Evolutionary conservation across 495 filamentous ascomycete species (phyloP).

Genomic region (Lineolata rhizophorae): DNA sequence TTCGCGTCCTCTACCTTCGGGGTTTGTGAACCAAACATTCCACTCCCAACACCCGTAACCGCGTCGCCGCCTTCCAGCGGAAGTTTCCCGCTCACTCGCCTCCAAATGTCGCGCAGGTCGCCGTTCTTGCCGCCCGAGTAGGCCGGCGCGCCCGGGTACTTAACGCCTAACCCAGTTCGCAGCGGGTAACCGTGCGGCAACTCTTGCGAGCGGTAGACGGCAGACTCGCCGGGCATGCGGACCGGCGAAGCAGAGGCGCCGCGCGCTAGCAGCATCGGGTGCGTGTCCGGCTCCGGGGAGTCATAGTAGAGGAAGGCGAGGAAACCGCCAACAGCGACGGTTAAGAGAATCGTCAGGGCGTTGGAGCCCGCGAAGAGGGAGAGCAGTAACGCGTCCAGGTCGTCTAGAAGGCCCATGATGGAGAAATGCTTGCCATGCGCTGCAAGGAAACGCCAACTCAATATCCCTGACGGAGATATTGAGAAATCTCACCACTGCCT

Average conservation of each 20-base stretch:
- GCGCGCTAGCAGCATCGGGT: slow-evolving; percentile 72
- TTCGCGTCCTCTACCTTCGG: too few relatives aligned
- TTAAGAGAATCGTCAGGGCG: slow-evolving; percentile 42
- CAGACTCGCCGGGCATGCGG: slow-evolving; percentile 62
- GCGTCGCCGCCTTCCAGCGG: slow-evolving; percentile 31
- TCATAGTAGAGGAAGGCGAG: slow-evolving; percentile 40
- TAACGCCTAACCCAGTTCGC: slow-evolving; percentile 62
- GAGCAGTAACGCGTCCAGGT: slow-evolving; percentile 46
- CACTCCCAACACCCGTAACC: too few relatives aligned
- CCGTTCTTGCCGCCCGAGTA: slow-evolving; percentile 69
- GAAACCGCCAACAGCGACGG: slow-evolving; percentile 33
- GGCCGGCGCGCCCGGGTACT: slow-evolving; percentile 57
- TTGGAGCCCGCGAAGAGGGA: slow-evolving; percentile 60
- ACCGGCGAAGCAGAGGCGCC: slow-evolving; percentile 61
- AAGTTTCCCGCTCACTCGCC: slow-evolving; percentile 40
- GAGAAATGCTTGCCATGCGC: neutral
- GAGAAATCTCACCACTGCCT: too few relatives aligned
- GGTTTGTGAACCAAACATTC: slow-evolving; percentile 33
- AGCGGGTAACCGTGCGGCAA: slow-evolving; percentile 73
- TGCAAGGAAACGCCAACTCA: neutral
- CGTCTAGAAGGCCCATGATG: slow-evolving; percentile 14
- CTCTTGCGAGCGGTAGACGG: slow-evolving; percentile 57
- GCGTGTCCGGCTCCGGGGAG: slow-evolving; percentile 58
- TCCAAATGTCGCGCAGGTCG: slow-evolving; percentile 87
- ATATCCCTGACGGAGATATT: slow-evolving; percentile 8